A percentile compares a stretch with the other conserved stretches of the same genome.
These are phyloP conservation scores for Teratosphaeria nubilosa DNA, from an alignment of 2,329 filamentous ascomycete species.

Conservation along the genomic window DNA sequence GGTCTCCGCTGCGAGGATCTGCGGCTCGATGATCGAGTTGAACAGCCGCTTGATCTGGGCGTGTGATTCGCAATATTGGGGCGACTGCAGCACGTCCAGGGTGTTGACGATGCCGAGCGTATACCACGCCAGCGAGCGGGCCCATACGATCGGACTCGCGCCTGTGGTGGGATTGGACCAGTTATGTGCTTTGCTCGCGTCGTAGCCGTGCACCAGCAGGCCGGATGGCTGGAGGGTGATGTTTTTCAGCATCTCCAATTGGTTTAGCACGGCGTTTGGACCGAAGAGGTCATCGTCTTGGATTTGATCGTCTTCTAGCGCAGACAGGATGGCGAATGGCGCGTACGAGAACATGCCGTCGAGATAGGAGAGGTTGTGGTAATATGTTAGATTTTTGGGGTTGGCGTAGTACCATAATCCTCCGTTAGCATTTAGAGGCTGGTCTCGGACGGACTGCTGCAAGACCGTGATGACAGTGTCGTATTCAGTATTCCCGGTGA, in stretches of 20 bases:
- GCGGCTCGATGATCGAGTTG: constrained; percentile 29
- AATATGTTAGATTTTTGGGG: constrained; percentile 20
- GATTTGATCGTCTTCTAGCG: constrained; percentile 1
- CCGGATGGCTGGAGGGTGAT: constrained; percentile 34
- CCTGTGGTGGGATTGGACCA: constrained; percentile 45
- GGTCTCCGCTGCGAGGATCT: constrained; percentile 30
- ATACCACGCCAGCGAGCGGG: constrained; percentile 47
- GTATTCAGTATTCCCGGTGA: constrained; percentile 5
- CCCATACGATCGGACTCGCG: constrained; percentile 45
- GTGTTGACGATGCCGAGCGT: constrained; percentile 42
- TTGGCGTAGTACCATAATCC: constrained; percentile 28
- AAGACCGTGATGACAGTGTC: constrained; percentile 11
- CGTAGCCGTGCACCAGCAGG: constrained; percentile 47
- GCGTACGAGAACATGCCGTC: constrained; percentile 44
- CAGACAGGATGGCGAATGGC: constrained; percentile 31
- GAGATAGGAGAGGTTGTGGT: constrained; percentile 44
- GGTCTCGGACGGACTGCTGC: constrained; percentile 17
- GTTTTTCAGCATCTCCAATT: constrained; percentile 38
- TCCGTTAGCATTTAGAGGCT: constrained; percentile 21
- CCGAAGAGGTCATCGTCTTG: constrained; percentile 9
- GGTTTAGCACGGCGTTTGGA: constrained; percentile 22
- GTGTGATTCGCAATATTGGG: constrained; percentile 12
- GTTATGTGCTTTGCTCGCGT: constrained; percentile 36
- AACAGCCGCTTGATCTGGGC: constrained; percentile 26
- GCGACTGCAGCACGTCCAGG: constrained; percentile 31